Evolutionary conservation across 331 rosid species (phyloP).

Genomic region (Cydonia oblonga): DNA sequence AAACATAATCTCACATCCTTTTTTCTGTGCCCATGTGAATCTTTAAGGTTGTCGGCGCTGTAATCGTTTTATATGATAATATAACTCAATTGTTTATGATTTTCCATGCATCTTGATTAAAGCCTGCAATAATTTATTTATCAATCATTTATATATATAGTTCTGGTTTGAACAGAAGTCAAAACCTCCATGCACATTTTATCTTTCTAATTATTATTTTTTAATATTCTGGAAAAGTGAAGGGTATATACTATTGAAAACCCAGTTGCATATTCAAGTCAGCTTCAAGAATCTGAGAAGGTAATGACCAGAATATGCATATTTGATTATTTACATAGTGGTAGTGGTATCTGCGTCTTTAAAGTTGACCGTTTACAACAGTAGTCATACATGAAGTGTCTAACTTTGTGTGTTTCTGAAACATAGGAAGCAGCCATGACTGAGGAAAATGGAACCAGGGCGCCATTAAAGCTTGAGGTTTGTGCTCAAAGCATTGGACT

Average conservation of each 20-base stretch:
- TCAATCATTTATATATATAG: background rate
- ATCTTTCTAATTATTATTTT: background rate
- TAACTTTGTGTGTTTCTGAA: background rate
- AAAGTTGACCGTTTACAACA: background rate
- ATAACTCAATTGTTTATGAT: background rate
- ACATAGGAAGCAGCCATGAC: conserved; percentile 13
- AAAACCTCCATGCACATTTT: background rate
- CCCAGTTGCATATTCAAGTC: background rate
- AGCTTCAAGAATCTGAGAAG: background rate
- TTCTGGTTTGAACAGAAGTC: background rate
- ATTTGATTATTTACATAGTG: background rate
- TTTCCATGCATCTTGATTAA: background rate
- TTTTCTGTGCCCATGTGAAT: background rate
- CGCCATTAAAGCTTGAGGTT: conserved; percentile 32
- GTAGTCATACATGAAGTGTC: background rate
- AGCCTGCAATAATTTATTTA: background rate
- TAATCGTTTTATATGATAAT: background rate
- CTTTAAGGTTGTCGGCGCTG: background rate
- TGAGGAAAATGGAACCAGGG: conserved; percentile 8
- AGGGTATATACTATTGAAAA: background rate
- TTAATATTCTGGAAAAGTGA: background rate
- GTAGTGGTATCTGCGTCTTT: background rate
- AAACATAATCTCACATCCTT: background rate
- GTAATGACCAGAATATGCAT: background rate
- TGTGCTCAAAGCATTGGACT: background rate